phyloP scores from a whole-genome alignment of 1,284 basidiomycete genomes.

The Coniophora puteana region DNA sequence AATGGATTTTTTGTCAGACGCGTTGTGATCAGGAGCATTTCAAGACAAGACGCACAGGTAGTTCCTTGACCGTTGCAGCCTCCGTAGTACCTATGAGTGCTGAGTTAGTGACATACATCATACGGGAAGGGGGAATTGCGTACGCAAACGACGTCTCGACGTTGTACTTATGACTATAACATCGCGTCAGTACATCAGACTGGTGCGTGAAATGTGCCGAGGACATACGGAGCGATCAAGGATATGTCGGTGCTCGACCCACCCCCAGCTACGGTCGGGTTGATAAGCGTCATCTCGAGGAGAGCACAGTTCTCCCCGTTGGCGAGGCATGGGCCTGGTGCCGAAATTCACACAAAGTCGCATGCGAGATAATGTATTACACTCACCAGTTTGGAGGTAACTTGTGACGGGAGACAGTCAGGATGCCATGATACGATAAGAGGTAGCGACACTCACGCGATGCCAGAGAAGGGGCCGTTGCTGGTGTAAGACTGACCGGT shows the following conservation, averaged over 20 bases:
- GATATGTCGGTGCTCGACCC: slow-evolving; percentile 43
- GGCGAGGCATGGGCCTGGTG: slow-evolving; percentile 26
- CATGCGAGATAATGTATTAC: not conserved
- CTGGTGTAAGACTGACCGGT: slow-evolving; percentile 15
- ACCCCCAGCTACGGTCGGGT: slow-evolving; percentile 34
- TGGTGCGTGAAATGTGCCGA: not conserved
- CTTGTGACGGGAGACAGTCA: slow-evolving; percentile 9
- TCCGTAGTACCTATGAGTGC: slow-evolving; percentile 15
- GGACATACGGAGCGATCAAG: slow-evolving; percentile 38
- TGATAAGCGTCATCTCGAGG: slow-evolving; percentile 40
- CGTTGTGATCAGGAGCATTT: not conserved
- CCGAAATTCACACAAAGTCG: not conserved
- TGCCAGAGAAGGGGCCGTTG: slow-evolving; percentile 15
- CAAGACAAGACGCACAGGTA: slow-evolving; percentile 13
- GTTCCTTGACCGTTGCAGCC: slow-evolving; percentile 21
- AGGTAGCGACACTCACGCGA: slow-evolving; percentile 21
- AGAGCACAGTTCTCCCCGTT: slow-evolving; percentile 43
- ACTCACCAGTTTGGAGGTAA: slow-evolving; percentile 27
- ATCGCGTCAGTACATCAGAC: not conserved
- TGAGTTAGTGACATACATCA: no score
- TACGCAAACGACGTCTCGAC: slow-evolving; percentile 24
- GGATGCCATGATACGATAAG: not conserved
- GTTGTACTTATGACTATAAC: slow-evolving; percentile 17
- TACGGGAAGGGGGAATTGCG: slow-evolving; percentile 14
- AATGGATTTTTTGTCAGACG: not conserved